Evolutionary conservation across 345 rosid species (phyloP).

Genomic region (Rubroshorea leprosula): DNA sequence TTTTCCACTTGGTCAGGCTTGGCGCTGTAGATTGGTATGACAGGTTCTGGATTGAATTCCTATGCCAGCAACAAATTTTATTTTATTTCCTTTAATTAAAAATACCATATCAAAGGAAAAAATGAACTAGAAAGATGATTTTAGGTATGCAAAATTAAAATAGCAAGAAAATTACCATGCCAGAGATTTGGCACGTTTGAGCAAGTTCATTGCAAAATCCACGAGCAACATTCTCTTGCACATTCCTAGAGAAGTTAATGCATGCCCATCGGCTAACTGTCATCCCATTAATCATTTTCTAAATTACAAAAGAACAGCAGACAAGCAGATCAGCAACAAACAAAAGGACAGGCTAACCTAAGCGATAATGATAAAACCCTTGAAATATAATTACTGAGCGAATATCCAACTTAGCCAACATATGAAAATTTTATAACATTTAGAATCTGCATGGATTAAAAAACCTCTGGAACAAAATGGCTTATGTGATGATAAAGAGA

Average conservation of each 20-base stretch:
- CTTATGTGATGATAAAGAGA: no score
- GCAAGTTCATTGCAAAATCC: constrained; percentile 89
- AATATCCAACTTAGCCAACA: no score
- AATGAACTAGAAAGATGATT: background rate
- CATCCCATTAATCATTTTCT: constrained; percentile 99
- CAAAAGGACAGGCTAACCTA: no score
- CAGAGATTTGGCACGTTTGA: constrained; percentile 96
- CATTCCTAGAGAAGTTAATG: constrained; percentile 88
- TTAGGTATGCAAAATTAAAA: background rate
- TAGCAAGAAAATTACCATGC: constrained; percentile 58
- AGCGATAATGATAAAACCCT: no score
- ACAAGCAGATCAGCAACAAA: no score
- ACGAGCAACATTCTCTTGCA: constrained; percentile 85
- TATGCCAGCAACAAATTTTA: constrained; percentile 16
- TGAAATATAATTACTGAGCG: no score
- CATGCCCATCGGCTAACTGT: constrained; percentile 94
- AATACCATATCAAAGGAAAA: background rate
- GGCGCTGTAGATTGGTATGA: constrained; percentile 77
- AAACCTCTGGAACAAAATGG: no score
- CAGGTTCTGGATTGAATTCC: constrained; percentile 93
- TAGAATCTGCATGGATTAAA: no score
- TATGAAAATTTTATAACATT: no score
- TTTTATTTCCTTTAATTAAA: no score
- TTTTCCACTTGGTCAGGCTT: constrained; percentile 96
- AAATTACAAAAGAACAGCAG: background rate